These are phyloP conservation scores for Hyaloscypha finlandica DNA, from an alignment of 495 filamentous ascomycete species.

Conservation along the genomic window DNA sequence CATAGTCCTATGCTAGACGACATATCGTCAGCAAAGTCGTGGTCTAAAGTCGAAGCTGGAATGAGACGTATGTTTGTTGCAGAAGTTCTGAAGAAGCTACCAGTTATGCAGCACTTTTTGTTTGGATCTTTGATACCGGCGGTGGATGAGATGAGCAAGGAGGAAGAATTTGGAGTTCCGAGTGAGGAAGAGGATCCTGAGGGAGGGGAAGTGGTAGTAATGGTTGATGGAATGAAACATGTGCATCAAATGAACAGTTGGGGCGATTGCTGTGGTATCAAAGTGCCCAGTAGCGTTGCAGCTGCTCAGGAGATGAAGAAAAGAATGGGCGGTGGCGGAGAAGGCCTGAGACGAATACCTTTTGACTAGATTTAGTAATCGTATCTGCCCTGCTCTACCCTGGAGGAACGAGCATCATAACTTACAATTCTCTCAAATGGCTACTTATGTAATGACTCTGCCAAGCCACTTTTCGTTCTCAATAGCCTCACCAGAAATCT, in stretches of 20 bases:
- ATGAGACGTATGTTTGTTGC: constrained; percentile 96
- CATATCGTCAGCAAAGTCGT: constrained; percentile 88
- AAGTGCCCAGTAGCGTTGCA: constrained; percentile 90
- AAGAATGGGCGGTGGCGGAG: constrained; percentile 54
- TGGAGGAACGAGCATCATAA: no score
- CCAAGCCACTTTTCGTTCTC: not conserved
- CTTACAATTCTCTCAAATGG: no score
- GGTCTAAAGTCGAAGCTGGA: constrained; percentile 89
- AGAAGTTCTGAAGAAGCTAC: constrained; percentile 90
- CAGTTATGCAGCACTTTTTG: constrained; percentile 97
- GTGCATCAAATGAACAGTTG: constrained; percentile 69
- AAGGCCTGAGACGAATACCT: constrained; percentile 77
- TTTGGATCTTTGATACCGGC: constrained; percentile 86
- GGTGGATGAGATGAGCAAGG: constrained; percentile 74
- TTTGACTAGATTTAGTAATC: constrained; percentile 64
- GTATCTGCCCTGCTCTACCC: no score
- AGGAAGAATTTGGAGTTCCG: constrained; percentile 45
- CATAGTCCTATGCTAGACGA: constrained; percentile 98
- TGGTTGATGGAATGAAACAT: constrained; percentile 66
- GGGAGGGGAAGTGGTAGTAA: constrained; percentile 57
- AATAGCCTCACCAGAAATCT: not conserved
- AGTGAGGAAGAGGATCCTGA: constrained; percentile 52
- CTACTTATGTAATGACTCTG: not conserved
- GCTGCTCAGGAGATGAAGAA: constrained; percentile 87
- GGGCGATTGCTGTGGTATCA: constrained; percentile 98